phyloP scores from a whole-genome alignment of 306 rosid genomes.

The Ceratonia siliqua region DNA sequence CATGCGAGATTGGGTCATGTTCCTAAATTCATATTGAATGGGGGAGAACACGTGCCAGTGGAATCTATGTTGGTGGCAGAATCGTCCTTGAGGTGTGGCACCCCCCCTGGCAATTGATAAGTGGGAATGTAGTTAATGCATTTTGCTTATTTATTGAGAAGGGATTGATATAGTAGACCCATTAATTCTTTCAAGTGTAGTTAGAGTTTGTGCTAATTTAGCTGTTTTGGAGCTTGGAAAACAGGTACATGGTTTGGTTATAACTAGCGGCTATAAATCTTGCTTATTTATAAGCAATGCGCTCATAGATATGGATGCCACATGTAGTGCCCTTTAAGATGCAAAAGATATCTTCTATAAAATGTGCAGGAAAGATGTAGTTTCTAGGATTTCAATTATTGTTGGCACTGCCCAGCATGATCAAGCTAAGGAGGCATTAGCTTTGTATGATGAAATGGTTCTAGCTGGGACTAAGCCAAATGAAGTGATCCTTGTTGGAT shows the following conservation, averaged over 20 bases:
- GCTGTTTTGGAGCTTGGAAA: slow-evolving; percentile 57
- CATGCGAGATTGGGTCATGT: too few species aligned
- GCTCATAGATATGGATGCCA: slow-evolving; percentile 76
- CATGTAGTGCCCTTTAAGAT: slow-evolving; percentile 74
- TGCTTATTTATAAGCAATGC: slow-evolving; percentile 56
- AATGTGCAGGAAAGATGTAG: slow-evolving; percentile 65
- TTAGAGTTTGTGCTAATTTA: slow-evolving; percentile 77
- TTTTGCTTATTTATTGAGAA: slow-evolving; percentile 61
- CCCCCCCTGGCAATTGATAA: too few species aligned
- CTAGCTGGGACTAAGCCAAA: slow-evolving; percentile 43
- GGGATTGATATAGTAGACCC: slow-evolving; percentile 67
- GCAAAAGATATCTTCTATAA: slow-evolving; percentile 58
- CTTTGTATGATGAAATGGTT: slow-evolving; percentile 51
- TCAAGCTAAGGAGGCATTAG: slow-evolving; percentile 47
- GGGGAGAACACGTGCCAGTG: too few species aligned
- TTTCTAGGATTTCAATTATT: slow-evolving; percentile 94
- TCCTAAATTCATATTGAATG: too few species aligned
- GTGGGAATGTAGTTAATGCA: slow-evolving; percentile 66
- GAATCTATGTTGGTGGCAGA: too few species aligned
- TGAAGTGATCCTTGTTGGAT: slow-evolving; percentile 82
- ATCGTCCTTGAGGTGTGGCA: too few species aligned
- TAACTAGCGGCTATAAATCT: slow-evolving; percentile 48
- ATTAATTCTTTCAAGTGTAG: slow-evolving; percentile 73
- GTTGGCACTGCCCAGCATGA: slow-evolving; percentile 71
- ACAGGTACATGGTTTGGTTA: slow-evolving; percentile 51